Conservation (phyloP, 2,329 filamentous ascomycete species). For the Pseudogymnoascus sp. region DNA sequence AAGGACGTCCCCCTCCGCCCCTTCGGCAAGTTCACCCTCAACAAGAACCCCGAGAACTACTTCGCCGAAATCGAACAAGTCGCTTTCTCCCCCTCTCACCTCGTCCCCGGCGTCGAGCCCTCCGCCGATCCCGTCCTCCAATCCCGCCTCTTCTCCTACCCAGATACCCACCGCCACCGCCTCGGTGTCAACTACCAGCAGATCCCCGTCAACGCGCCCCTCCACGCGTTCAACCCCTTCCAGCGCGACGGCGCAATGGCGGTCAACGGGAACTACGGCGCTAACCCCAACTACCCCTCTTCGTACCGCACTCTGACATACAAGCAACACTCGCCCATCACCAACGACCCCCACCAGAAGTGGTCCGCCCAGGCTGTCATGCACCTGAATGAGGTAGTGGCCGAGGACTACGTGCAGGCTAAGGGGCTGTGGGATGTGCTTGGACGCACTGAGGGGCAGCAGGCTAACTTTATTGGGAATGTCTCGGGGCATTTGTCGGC, state of each 20-base stretch:
- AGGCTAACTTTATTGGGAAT: constrained; percentile 55
- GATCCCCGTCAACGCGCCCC: constrained; percentile 41
- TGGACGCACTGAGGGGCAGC: constrained; percentile 45
- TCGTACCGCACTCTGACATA: constrained; percentile 42
- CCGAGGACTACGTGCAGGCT: constrained; percentile 29
- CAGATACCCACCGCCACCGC: constrained; percentile 55
- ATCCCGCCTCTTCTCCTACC: constrained; percentile 63
- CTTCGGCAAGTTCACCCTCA: constrained; percentile 57
- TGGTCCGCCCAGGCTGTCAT: constrained; percentile 41
- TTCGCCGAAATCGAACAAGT: constrained; percentile 63
- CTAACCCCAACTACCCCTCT: constrained; percentile 51
- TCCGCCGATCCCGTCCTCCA: constrained; percentile 65
- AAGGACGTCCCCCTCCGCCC: constrained; percentile 52
- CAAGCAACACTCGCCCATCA: constrained; percentile 33
- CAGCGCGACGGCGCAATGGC: constrained; percentile 69
- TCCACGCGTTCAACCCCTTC: constrained; percentile 56
- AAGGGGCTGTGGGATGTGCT: constrained; percentile 31
- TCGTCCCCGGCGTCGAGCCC: constrained; percentile 61
- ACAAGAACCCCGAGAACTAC: constrained; percentile 57
- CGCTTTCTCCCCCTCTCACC: constrained; percentile 60
- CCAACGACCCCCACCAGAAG: constrained; percentile 38
- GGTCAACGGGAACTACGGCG: constrained; percentile 57
- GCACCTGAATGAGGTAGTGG: constrained; percentile 35
- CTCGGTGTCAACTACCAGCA: constrained; percentile 54
- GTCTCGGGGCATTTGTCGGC: constrained; percentile 49